Evolutionary conservation across 805 yeast genomes (phyloP), one percentile per base, ranked within the genome.

Genomic region (Clavispora vitiphila): DNA sequence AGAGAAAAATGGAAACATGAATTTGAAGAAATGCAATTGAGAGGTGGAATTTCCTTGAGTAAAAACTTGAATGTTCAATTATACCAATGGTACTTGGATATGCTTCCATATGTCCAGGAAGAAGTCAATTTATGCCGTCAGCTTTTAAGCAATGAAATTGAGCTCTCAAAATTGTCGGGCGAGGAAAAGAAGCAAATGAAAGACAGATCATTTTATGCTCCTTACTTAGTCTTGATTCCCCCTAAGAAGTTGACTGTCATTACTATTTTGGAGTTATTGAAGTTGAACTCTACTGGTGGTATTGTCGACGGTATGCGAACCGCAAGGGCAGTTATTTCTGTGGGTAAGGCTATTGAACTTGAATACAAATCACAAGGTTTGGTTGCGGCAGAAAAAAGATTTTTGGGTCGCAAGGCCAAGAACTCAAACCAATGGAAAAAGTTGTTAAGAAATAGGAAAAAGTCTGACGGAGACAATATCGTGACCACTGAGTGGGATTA

Each of bases 1-100:
- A 79, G 77, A 48, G 87, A 83, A 54, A 83, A 86, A 60, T 91
- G 99, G 99, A 82, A 79, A 58, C 82, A 81, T 51, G 90, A 82
- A 48, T 83, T 77, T 51, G 95, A 87, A 53, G 80, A 77, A 40
- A 72, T 80, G 55, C 69, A 71, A 43, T 70, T 73, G 37, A 72
- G 83, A 49, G 87, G 87, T 18, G 78, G 72, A 10, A 56, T 76
- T 40, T 60, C 78, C 4, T 61, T 80, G 29, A 76, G 78, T 35
- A 76, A 78, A 43, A 74, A 78, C 10, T 66, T 90, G 30, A 89
- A 88, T 44, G 81, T 80, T 1, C 80, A 81, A 50, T 65, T 93
- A 30, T 93, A 88, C 78, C 77, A 78, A 44, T 93, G 99, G 99
- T 83, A 83, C 50, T 72, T 74, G 40, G 80, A 78, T 36, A 72